These are phyloP conservation scores for Fusarium mundagurra DNA, from an alignment of 2,329 filamentous ascomycete species.

Conservation along the genomic window DNA sequence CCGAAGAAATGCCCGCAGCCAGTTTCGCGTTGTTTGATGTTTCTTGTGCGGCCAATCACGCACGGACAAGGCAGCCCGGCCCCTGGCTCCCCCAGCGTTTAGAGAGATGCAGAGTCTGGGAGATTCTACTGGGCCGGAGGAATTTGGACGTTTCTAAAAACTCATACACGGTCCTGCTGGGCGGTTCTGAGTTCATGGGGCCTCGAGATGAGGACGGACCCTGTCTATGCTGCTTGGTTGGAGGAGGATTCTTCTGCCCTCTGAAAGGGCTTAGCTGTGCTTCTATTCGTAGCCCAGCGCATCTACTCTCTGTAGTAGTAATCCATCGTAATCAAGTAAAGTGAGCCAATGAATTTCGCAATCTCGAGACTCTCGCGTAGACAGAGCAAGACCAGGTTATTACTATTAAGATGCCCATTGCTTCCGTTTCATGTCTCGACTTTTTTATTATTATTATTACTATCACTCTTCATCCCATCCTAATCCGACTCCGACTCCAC, in stretches of 20 bases:
- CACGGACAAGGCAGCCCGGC: not conserved
- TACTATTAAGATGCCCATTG: conserved; percentile 24
- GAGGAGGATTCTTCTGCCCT: conserved; percentile 4
- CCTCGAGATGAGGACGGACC: not conserved
- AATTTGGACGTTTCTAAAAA: conserved; percentile 14
- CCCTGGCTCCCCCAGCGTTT: conserved; percentile 18
- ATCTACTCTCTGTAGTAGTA: not conserved
- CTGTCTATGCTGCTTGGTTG: conserved; percentile 24
- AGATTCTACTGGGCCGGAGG: conserved; percentile 8
- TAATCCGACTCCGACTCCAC: conserved; percentile 7
- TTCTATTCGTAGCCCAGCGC: conserved; percentile 29
- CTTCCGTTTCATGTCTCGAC: conserved; percentile 30
- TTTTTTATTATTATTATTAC: not conserved
- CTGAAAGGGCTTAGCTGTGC: conserved; percentile 11
- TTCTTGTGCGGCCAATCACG: conserved; percentile 7
- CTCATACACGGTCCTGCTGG: conserved; percentile 3
- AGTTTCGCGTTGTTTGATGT: conserved; percentile 31
- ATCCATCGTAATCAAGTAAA: not conserved
- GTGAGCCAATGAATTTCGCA: conserved; percentile 23
- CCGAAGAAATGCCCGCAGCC: conserved; percentile 5
- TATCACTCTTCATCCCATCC: conserved; percentile 12
- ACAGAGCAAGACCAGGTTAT: not conserved
- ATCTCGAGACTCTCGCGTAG: conserved; percentile 9
- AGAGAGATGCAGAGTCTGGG: conserved; percentile 12
- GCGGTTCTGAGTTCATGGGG: not conserved